Evolutionary conservation across 352 stramenopile genomes (phyloP), one percentile per base, ranked within the genome.

Genomic region (Phytophthora citricola): DNA sequence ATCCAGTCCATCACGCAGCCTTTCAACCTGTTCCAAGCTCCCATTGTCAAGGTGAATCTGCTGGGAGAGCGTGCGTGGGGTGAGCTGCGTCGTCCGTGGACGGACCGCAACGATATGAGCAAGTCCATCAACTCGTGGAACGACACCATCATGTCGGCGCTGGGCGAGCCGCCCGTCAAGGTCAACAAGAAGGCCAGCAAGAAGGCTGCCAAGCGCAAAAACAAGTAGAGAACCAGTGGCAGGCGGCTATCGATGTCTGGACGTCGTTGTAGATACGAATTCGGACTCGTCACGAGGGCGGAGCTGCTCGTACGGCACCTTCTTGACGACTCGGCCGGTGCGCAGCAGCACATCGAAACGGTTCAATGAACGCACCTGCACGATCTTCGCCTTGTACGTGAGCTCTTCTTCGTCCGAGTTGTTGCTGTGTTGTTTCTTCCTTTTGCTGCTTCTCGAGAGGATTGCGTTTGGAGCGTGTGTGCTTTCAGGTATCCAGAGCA

Each of bases 1-100:
- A 92, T 95, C 66, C 85, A 92, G 74, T 76, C 78, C 31, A 76
- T 93, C 54, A 92, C 82, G 63, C 85, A 92, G 79, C 87, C 87
- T 14, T 88, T 89, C 46, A 91, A 91, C 69, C 49, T 95, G 44
- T 75, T 81, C 41, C 80, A 92, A 55, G 69, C 79, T 29, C 74
- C 78, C n/a, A 59, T 95, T 22, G 83, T 85, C 59, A 85, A 87
- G 56, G 75, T 95, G 27, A 76, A 72, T 48, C 51, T 95, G 52
- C 81, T 81, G 14, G 75, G 77, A 0, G 66, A 95, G 48, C 76
- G 78, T 10, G 80, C 87, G 15, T 94, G 87, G 87, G 86, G 87
- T 41, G 85, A 94, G 10, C 67, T 93, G 43, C 83, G 85, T 62
- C 84, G 87, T 27, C 87, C 87, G 17, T 94, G 87, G 87, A 50